These are phyloP conservation scores for Naganishia sp. DNA, from an alignment of 1,284 basidiomycete genomes.

Conservation along the genomic window DNA sequence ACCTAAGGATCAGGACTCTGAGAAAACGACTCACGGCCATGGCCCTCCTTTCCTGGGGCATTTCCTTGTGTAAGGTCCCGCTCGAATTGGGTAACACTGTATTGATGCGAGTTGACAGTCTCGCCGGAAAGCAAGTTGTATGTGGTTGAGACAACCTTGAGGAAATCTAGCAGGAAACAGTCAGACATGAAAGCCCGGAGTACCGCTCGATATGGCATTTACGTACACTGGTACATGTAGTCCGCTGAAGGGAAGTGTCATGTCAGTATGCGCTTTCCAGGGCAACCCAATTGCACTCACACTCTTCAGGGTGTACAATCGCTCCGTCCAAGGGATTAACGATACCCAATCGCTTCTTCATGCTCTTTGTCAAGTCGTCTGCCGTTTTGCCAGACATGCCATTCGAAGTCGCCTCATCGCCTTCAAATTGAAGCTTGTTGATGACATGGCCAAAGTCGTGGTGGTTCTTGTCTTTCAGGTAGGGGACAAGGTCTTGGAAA, in stretches of 20 bases:
- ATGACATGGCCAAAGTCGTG: slow-evolving; percentile 94
- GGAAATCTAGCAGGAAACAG: slow-evolving; percentile 64
- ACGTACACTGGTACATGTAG: slow-evolving; percentile 77
- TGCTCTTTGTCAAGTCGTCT: slow-evolving; percentile 59
- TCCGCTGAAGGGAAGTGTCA: slow-evolving; percentile 56
- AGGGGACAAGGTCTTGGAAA: slow-evolving; percentile 92
- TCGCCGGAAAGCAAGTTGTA: slow-evolving; percentile 79
- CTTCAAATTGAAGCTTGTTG: slow-evolving; percentile 77
- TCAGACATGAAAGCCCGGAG: not conserved
- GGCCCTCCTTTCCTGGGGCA: slow-evolving; percentile 59
- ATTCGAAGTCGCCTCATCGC: slow-evolving; percentile 57
- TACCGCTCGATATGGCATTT: too few species aligned
- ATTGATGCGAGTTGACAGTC: slow-evolving; percentile 64
- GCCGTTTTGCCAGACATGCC: slow-evolving; percentile 62
- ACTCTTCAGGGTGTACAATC: slow-evolving; percentile 61
- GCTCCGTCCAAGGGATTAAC: slow-evolving; percentile 79
- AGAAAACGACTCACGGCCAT: slow-evolving; percentile 58
- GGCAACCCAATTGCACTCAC: slow-evolving; percentile 52
- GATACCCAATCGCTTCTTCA: slow-evolving; percentile 77
- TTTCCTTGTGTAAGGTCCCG: slow-evolving; percentile 71
- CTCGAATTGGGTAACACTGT: slow-evolving; percentile 94
- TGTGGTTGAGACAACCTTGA: slow-evolving; percentile 93
- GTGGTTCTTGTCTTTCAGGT: slow-evolving; percentile 79
- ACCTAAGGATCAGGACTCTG: not conserved
- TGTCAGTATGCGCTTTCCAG: not conserved